Conservation (phyloP, 768 basidiomycete genomes). For the Neoboletus magnificus region DNA sequence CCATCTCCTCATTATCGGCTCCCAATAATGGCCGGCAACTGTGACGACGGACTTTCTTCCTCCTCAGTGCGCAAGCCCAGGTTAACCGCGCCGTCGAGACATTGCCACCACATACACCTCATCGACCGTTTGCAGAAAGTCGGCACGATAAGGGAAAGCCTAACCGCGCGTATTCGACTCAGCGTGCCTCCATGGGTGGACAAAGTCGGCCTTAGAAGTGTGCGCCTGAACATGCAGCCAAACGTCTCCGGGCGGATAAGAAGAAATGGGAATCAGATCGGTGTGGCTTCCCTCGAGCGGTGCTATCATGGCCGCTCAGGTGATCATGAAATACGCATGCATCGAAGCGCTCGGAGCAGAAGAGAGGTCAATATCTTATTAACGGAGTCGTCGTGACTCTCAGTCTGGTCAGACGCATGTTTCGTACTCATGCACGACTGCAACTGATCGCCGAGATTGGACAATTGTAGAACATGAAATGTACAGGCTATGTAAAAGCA, state of each 20-base stretch:
- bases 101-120: background rate
- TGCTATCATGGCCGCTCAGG: background rate
- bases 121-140: background rate
- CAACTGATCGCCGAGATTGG: background rate
- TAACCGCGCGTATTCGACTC: background rate
- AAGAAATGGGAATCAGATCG: background rate
- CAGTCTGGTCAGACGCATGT: background rate
- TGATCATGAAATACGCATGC: conserved; percentile 7
- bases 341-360: background rate
- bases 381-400: background rate
- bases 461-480: background rate
- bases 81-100: background rate
- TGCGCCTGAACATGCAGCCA: background rate
- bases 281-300: background rate
- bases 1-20: background rate
- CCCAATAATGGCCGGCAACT: too few relatives aligned
- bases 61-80: too few relatives aligned
- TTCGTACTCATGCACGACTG: background rate
- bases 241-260: background rate
- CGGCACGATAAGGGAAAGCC: too few relatives aligned
- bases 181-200: background rate
- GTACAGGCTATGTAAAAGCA: background rate
- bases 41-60: too few relatives aligned
- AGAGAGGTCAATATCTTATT: background rate
- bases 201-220: background rate